Percentiles rank a stretch among this genome's conserved stretches.
phyloP scores from a whole-genome alignment of 2,329 filamentous ascomycete species.

The Diplodia mutila region DNA sequence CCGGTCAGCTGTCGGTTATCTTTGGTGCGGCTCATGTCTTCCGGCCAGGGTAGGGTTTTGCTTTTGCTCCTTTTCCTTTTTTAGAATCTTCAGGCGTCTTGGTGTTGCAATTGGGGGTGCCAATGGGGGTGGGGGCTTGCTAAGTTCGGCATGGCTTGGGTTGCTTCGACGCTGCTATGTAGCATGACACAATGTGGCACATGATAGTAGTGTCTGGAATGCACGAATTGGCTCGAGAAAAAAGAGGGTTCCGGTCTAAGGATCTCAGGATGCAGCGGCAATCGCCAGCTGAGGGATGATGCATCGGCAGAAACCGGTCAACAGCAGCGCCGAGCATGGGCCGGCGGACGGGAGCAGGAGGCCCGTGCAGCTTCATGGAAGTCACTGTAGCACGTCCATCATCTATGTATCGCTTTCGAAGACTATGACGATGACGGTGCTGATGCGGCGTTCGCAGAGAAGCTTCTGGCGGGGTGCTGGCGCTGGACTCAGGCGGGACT shows the following conservation, averaged over 20 bases:
- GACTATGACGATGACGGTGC: too few relatives aligned
- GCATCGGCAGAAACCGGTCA: constrained; percentile 10
- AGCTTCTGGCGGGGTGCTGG: background rate
- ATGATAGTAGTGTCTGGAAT: background rate
- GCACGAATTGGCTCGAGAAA: background rate
- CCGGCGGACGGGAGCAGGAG: background rate
- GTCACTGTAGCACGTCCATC: background rate
- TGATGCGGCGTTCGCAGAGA: background rate
- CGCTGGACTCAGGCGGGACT: background rate
- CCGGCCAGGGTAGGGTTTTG: background rate
- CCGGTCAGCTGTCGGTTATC: background rate
- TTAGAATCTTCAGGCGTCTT: background rate
- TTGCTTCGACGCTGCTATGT: background rate
- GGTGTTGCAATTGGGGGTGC: constrained; percentile 1
- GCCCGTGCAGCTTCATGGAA: too few relatives aligned
- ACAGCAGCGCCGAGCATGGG: constrained; percentile 8
- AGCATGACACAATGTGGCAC: background rate
- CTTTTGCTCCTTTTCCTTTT: background rate
- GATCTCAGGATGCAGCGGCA: background rate
- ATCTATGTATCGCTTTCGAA: too few relatives aligned
- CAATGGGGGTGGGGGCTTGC: background rate
- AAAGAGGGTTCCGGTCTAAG: background rate
- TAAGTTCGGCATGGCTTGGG: background rate
- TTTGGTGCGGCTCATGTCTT: background rate
- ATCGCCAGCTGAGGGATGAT: too few relatives aligned